Evolutionary conservation across 148 eudicot species (phyloP), one percentile per base, ranked within the genome.

Genomic region (Pharnaceum exiguum): DNA sequence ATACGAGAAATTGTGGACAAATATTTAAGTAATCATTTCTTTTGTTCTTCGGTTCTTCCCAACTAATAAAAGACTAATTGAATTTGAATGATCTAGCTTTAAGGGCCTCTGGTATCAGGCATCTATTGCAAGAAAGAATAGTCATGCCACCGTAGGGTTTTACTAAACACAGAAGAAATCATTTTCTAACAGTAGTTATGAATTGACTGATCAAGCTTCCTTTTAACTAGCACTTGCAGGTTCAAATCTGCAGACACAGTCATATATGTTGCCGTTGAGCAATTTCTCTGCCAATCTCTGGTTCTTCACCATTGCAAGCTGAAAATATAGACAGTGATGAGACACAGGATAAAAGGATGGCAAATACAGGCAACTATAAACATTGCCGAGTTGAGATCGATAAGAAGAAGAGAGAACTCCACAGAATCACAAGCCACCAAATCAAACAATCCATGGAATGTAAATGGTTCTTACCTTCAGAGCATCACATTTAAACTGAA

Each of bases 281-380:
- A 93, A 74, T 68, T 93, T 93, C 66, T 84, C 95, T 2, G 99
- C 99, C 67, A 93, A 57, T 40, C 99, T 80, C 72, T 93, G 99
- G 70, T 93, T 93, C 82, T 93, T 93, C 83, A 93, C 96, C 98
- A 93, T 93, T 3, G 96, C 98, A 54, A 93, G 86, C 98, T 93
- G 88, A 76, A 63, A 57, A 42, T 12, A 31, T 57, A 23, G 29
- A 15, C 36, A 7, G 28, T 37, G 11, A 46, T 0, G n/a, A 30
- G n/a, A 53, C 5, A 15, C 1, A 15, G 13, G 6, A 21, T 15
- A 25, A 11, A 25, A 30, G 15, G 10, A 44, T 16, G 33, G 25
- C 51, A 32, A 12, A n/a, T n/a, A n/a, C n/a, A n/a, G n/a, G n/a
- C n/a, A n/a, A n/a, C n/a, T n/a, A n/a, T n/a, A n/a, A n/a, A n/a